Conservation (phyloP, 2,329 filamentous ascomycete species). For the Cordyceps pruinosa region DNA sequence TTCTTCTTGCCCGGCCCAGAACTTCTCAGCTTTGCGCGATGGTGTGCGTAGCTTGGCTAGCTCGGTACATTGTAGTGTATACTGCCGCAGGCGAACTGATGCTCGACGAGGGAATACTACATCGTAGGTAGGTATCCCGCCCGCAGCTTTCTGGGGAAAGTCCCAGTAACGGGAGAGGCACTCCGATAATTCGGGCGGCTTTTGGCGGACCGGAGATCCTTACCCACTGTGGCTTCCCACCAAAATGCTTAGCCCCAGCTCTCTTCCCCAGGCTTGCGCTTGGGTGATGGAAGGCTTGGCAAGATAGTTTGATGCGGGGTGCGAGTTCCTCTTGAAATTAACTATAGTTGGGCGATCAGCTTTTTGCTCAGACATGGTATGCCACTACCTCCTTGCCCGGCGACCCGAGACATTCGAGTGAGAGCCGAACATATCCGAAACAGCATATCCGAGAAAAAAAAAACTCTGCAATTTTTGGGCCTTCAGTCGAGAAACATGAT, state of each 20-base stretch:
- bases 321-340: not conserved
- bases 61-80: too few relatives aligned
- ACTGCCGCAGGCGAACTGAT: too few relatives aligned
- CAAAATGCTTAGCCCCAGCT: not conserved
- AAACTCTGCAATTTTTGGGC: too few relatives aligned
- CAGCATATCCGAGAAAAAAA: not conserved
- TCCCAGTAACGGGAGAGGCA: not conserved
- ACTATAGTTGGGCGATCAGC: not conserved
- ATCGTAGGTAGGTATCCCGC: too few relatives aligned
- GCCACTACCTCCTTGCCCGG: not conserved
- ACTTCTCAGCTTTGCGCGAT: not conserved
- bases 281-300: not conserved
- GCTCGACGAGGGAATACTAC: too few relatives aligned
- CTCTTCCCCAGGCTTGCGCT: not conserved
- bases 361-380: not conserved
- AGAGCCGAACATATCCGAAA: not conserved
- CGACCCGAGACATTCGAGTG: not conserved
- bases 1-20: not conserved
- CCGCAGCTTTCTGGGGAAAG: not conserved
- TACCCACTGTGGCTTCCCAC: slow-evolving; percentile 7
- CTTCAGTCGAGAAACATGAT: not conserved
- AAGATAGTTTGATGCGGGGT: not conserved
- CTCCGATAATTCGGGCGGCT: not conserved
- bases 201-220: slow-evolving; percentile 1
- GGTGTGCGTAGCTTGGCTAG: not conserved